Evolutionary conservation across 2,329 filamentous ascomycete genomes (phyloP).

Genomic region (Didymella exigua): DNA sequence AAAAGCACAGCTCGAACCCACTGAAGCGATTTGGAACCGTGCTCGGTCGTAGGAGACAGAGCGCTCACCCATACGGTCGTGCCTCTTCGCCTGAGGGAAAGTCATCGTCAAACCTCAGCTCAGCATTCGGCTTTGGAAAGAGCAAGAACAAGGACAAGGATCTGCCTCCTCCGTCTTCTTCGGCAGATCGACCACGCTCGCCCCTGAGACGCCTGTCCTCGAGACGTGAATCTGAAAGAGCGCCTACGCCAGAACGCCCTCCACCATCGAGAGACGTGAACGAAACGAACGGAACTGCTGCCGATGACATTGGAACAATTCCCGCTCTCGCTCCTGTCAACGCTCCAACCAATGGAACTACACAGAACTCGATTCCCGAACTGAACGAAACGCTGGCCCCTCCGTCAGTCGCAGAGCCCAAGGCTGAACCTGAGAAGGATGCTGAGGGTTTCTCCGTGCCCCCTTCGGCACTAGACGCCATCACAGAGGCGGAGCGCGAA

Average conservation of each 20-base stretch:
- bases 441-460: conserved; percentile 79
- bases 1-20: conserved; percentile 47
- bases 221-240: conserved; percentile 39
- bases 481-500: conserved; percentile 75
- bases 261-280: conserved; percentile 34
- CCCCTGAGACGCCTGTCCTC: conserved; percentile 39
- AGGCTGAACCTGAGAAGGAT: conserved; percentile 62
- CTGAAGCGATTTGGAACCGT: conserved; percentile 52
- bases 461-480: conserved; percentile 60
- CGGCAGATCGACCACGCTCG: conserved; percentile 42
- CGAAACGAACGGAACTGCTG: conserved; percentile 40
- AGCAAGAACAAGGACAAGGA: conserved; percentile 68
- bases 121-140: conserved; percentile 67
- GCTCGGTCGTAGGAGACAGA: conserved; percentile 46
- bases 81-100: conserved; percentile 57
- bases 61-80: conserved; percentile 48
- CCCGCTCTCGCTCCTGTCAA: conserved; percentile 1
- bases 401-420: conserved; percentile 28
- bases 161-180: conserved; percentile 37
- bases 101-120: conserved; percentile 60
- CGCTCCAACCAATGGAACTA: conserved; percentile 37
- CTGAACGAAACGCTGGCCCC: conserved; percentile 46
- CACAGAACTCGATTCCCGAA: conserved; percentile 43
- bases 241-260: conserved; percentile 42
- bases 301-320: conserved; percentile 23